Evolutionary conservation across 305 asterid genomes (phyloP), one percentile per base, ranked within the genome.

Genomic region (Galium porrigens): DNA sequence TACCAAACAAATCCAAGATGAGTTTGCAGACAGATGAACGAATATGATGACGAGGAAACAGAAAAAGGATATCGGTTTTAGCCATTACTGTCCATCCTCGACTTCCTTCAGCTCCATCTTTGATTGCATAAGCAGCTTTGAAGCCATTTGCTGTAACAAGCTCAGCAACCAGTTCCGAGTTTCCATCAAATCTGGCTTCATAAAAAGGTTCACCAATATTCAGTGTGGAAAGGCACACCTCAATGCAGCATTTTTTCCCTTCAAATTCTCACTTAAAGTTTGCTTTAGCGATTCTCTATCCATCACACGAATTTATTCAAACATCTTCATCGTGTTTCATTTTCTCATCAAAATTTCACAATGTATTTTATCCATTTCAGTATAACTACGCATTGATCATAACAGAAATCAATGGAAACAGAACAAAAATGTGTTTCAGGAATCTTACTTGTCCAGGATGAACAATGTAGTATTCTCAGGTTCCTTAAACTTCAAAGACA

Each of bases 151-250:
- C 85, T 1, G 96, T 87, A 34, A 81, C 97, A 61, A 92, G 82
- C 88, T 89, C 94, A 33, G 95, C 96, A 1, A 89, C 96, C 72
- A 89, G 90, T 72, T 92, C 97, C 55, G 99, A 89, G 84, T 86
- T 87, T 64, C 96, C 97, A 76, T 87, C 95, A 70, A 85, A 89
- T 84, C 97, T 92, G 92, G 94, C 95, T 87, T 87, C 95, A 92
- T 78, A 83, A 67, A 46, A 78, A 81, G 75, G 72, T 75, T 64
- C 15, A 66, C 57, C 49, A 75, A 68, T 14, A n/a, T 14, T 46
- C 20, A 14, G 52, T 46, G 20, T 46, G 15, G 52, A 46, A 46
- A 46, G 1, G 1, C 29, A 27, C 49, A 42, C 12, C 17, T 41
- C 3, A 12, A 12, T 42, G n/a, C 17, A 42, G 42, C 1, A 36